These are phyloP conservation scores for Botrytis aclada DNA, from an alignment of 2,329 filamentous ascomycete genomes.

Conservation along the genomic window DNA sequence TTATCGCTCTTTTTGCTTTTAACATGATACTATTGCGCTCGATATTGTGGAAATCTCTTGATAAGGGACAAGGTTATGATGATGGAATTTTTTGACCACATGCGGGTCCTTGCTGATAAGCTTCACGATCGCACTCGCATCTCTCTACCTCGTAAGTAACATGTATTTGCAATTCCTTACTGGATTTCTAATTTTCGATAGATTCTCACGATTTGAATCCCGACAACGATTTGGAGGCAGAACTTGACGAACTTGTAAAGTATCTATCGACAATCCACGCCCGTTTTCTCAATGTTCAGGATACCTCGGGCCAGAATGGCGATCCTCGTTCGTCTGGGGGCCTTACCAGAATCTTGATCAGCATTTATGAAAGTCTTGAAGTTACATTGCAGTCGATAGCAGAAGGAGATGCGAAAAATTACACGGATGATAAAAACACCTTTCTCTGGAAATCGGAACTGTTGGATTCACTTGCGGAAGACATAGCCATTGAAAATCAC, in stretches of 20 bases:
- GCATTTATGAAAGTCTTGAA: not conserved
- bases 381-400: not conserved
- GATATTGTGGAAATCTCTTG: conserved; percentile 4
- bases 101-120: conserved; percentile 2
- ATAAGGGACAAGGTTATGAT: conserved; percentile 1
- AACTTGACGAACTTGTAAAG: not conserved
- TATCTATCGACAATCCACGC: not conserved
- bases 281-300: not conserved
- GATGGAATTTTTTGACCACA: conserved; percentile 18
- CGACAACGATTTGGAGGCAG: not conserved
- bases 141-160: not conserved
- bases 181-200: not conserved
- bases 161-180: not conserved
- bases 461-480: not conserved
- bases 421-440: fast-evolving
- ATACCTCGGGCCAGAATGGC: not conserved
- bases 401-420: not conserved
- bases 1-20: not conserved
- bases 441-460: not conserved
- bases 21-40: conserved; percentile 9
- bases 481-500: not conserved
- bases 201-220: not conserved
- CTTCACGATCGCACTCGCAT: not conserved
- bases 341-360: not conserved
- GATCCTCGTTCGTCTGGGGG: not conserved